Percentiles rank a stretch among this genome's conserved stretches.
Evolutionary conservation across 441 rosid genomes (phyloP).

Genomic region (Flueggea neowawraea): DNA sequence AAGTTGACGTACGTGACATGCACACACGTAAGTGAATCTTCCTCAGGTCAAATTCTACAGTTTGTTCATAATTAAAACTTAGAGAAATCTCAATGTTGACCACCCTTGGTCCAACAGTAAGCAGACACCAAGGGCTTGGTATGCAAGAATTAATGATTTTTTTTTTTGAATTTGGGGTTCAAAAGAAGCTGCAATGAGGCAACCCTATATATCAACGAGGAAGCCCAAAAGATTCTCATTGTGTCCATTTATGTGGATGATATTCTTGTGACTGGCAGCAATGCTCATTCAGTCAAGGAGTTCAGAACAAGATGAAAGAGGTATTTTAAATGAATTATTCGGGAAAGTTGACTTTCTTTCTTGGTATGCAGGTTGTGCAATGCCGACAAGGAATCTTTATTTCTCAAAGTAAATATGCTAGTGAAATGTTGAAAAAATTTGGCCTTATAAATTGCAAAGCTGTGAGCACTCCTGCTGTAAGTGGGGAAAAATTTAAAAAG

Average conservation of each 20-base stretch:
- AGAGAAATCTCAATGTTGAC: too few relatives aligned
- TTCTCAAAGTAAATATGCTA: background rate
- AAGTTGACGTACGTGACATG: too few relatives aligned
- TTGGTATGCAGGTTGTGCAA: conserved; percentile 21
- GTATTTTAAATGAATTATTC: background rate
- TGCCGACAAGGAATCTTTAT: background rate
- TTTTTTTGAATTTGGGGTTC: background rate
- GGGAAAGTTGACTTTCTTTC: conserved; percentile 31
- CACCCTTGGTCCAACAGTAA: too few relatives aligned
- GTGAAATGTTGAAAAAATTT: background rate
- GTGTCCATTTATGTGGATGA: background rate
- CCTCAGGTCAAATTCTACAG: too few relatives aligned
- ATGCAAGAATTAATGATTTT: background rate
- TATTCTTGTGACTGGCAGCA: background rate
- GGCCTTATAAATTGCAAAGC: background rate
- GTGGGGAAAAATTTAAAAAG: background rate
- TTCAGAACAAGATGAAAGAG: too few relatives aligned
- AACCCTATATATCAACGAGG: background rate
- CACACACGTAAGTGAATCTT: too few relatives aligned
- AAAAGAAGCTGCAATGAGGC: background rate
- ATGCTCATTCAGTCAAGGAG: too few relatives aligned
- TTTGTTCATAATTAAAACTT: too few relatives aligned
- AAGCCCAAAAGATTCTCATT: background rate
- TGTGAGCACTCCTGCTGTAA: background rate
- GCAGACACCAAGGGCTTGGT: background rate